A percentile compares a stretch with the other conserved stretches of the same genome.
These are phyloP conservation scores for Suillus americanus DNA, from an alignment of 768 basidiomycete species.

Conservation along the genomic window DNA sequence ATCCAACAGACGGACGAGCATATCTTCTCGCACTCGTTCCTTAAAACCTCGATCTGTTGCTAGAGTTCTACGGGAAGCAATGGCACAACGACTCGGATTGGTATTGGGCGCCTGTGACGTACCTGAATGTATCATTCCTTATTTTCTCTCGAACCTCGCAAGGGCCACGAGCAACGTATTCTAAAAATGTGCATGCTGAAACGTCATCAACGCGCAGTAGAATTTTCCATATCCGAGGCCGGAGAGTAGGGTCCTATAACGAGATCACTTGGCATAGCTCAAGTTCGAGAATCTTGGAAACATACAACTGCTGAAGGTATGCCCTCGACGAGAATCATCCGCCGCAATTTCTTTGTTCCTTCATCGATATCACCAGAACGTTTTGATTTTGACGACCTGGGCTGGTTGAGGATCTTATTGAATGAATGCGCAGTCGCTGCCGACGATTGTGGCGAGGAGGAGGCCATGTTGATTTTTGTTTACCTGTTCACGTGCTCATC, in stretches of 20 bases:
- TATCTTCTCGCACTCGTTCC: slow-evolving; percentile 93
- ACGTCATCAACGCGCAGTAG: slow-evolving; percentile 80
- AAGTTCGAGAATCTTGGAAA: slow-evolving; percentile 12
- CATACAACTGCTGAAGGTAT: slow-evolving; percentile 77
- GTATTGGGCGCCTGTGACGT: slow-evolving; percentile 10
- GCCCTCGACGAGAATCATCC: slow-evolving; percentile 88
- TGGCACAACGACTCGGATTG: not conserved
- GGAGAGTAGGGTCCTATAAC: slow-evolving; percentile 73
- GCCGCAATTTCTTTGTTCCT: slow-evolving; percentile 79
- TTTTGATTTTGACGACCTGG: slow-evolving; percentile 67
- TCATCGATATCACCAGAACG: slow-evolving; percentile 71
- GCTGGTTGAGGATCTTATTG: slow-evolving; percentile 75
- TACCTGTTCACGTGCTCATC: slow-evolving; percentile 7
- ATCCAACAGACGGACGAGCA: slow-evolving; percentile 94
- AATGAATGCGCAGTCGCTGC: slow-evolving; percentile 65
- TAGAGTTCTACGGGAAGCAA: slow-evolving; percentile 60
- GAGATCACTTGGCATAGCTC: slow-evolving; percentile 8
- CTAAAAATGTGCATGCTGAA: slow-evolving; percentile 70
- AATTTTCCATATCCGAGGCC: slow-evolving; percentile 94
- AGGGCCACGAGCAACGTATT: slow-evolving; percentile 80
- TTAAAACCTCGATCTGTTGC: slow-evolving; percentile 98
- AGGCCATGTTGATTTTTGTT: slow-evolving; percentile 16
- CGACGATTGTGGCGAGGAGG: slow-evolving; percentile 26
- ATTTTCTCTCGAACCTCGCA: slow-evolving; percentile 91
- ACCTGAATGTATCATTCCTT: slow-evolving; percentile 96